Evolutionary conservation across 352 stramenopile species (phyloP), one percentile per base, ranked within the genome.

Genomic region (Phytophthora citrophthora): DNA sequence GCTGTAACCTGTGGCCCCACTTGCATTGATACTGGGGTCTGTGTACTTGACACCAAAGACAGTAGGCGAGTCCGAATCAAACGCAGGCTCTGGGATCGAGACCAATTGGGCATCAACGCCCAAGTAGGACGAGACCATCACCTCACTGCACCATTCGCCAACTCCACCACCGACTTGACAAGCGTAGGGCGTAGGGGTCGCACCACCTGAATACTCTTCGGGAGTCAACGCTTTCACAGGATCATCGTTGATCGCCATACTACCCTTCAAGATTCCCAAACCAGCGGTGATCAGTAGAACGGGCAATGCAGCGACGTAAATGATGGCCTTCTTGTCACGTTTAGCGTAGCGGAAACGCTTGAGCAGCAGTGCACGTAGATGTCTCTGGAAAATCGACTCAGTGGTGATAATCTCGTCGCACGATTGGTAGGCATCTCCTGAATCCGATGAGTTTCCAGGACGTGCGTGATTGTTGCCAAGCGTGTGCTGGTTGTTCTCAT

Each of bases 291-390:
- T 64, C 5, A 84, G 52, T 2, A 84, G 34, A 16, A 90, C 58
- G 0, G 85, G 82, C 5, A 91, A 34, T 0, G 82, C 46, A 5
- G 70, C 53, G 18, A 74, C 80, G 50, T 86, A 83, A 20, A 81
- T 54, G 8, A 86, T 57, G 7, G 67, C 67, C 36, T 80, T 81
- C 31, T 70, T 69, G 44, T 90, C 81, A 2, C 79, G 72, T 26
- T 74, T 82, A 18, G 77, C 72, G 5, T 80, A 66, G 0, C 75
- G 68, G 53, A 84, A 83, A 0, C 81, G 79, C 34, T 91, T 90
- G 0, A 76, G 54, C 3, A 89, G 20, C 6, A 90, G 31, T 0
- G 77, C 81, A 6, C 39, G 29, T 3, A 88, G 34, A 4, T 89
- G 79, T 4, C 15, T 48, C 6, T 29, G 5, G 29, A 82, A 80